Evolutionary conservation across 805 yeast genomes (phyloP), one percentile per base, ranked within the genome.

Genomic region (Metschnikowia dekortorum): DNA sequence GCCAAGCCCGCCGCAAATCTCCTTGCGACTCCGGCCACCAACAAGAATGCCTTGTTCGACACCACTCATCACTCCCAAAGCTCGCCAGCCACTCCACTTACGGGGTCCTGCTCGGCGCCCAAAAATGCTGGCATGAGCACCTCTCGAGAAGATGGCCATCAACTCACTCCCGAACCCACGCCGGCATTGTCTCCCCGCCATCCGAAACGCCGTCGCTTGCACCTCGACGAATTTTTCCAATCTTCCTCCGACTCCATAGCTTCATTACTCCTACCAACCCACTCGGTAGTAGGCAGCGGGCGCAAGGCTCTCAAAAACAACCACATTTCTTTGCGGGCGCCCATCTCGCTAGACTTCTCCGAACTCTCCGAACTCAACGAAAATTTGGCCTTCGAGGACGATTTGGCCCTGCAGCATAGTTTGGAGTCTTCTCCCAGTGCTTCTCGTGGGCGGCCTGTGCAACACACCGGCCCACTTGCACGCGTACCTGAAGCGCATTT

Each of bases 211-310:
- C 62, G 57, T 47, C 59, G 61, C 44, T 52, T 55, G 49, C 47
- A 22, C 13, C 44, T 49, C 35, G 57, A 54, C 30, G 55, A 44
- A 29, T 34, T 55, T 10, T 47, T 54, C 14, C 41, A n/a, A 22
- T 48, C 53, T 10, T 36, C 42, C 14, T 26, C 51, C 9, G 56
- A 53, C 44, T 54, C 66, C 44, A 62, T 67, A 48, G 66, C 68
- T 2, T 47, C 53, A 1, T 50, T 63, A 35, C 55, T 71, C 14
- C 56, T 70, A 30, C 76, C 76, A 2, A 63, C 67, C 18, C 75
- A 73, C 5, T 67, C 73, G 1, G 67, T 71, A 1, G 61, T 69
- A 8, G 75, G 76, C 1, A 57, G 70, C 7, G 76, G 75, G 4
- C 59, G 75, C 43, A 64, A 57, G 49, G 29, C 41, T 2, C 39